phyloP scores from a whole-genome alignment of 2,329 filamentous ascomycete genomes.

The Neodidymelliopsis sp. region DNA sequence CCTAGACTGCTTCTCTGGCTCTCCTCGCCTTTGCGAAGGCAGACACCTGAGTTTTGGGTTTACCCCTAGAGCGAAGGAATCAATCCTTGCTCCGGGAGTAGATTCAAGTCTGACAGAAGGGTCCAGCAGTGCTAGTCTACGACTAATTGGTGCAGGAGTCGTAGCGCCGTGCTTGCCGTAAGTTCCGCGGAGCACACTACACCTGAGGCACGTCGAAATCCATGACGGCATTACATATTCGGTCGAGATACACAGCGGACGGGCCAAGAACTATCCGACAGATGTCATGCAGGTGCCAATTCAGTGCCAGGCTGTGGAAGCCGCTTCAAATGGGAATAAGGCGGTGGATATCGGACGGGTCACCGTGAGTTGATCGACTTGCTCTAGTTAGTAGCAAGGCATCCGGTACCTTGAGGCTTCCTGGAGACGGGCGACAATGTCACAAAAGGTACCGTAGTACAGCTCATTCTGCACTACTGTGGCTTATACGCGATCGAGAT shows the following conservation, averaged over 20 bases:
- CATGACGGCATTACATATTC: slow-evolving; percentile 10
- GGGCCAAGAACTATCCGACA: background rate
- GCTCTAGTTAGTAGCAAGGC: background rate
- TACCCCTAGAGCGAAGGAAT: background rate
- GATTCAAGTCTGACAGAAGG: background rate
- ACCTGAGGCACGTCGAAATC: background rate
- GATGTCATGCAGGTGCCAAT: slow-evolving; percentile 5
- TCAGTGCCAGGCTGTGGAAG: slow-evolving; percentile 1
- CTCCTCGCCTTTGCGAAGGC: slow-evolving; percentile 5
- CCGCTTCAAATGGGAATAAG: background rate
- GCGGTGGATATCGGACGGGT: background rate
- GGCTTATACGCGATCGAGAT: background rate
- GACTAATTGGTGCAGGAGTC: slow-evolving; percentile 6
- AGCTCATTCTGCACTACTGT: background rate
- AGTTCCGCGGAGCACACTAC: slow-evolving; percentile 3
- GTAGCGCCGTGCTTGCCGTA: background rate
- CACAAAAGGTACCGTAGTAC: background rate
- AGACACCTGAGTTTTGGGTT: background rate
- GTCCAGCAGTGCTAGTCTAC: slow-evolving; percentile 2
- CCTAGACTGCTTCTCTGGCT: slow-evolving; percentile 5
- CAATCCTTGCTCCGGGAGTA: background rate
- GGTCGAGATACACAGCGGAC: background rate
- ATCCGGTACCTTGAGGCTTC: background rate
- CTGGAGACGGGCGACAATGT: background rate
- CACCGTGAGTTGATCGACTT: background rate